These are phyloP conservation scores for Rubia balearica DNA, from an alignment of 305 asterid species.

Conservation along the genomic window DNA sequence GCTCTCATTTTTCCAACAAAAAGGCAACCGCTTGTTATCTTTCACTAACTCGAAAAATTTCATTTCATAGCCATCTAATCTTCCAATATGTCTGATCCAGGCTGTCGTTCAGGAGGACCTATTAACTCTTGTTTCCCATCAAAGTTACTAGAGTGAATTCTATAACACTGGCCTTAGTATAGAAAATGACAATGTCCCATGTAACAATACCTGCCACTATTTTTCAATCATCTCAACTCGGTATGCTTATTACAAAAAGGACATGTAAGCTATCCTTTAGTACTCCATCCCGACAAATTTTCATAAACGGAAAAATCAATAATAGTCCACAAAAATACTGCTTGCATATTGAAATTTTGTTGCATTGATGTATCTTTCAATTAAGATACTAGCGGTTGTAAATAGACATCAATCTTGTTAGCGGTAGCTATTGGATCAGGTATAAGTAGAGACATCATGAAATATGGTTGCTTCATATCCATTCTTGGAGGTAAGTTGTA, in stretches of 20 bases:
- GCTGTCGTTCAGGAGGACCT: not conserved
- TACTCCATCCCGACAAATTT: not conserved
- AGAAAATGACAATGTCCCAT: not conserved
- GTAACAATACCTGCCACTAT: not conserved
- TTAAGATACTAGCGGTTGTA: not conserved
- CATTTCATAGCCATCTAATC: not conserved
- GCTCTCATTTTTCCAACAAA: not conserved
- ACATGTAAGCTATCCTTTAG: not conserved
- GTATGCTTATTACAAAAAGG: not conserved
- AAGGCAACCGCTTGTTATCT: not conserved
- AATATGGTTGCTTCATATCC: not conserved
- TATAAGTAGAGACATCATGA: not conserved
- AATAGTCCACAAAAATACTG: not conserved
- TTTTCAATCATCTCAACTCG: not conserved
- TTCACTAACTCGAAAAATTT: not conserved
- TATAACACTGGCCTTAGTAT: not conserved
- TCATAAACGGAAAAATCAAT: constrained; percentile 8
- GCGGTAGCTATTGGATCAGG: not conserved
- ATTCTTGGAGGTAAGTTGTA: not conserved
- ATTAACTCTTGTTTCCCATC: not conserved
- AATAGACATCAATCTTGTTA: not conserved
- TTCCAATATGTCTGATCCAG: not conserved
- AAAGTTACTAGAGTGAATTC: not conserved
- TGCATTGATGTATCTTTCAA: not conserved
- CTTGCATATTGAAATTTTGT: not conserved